Conservation (phyloP, 495 filamentous ascomycete species). For the Penicillium turbatum region DNA sequence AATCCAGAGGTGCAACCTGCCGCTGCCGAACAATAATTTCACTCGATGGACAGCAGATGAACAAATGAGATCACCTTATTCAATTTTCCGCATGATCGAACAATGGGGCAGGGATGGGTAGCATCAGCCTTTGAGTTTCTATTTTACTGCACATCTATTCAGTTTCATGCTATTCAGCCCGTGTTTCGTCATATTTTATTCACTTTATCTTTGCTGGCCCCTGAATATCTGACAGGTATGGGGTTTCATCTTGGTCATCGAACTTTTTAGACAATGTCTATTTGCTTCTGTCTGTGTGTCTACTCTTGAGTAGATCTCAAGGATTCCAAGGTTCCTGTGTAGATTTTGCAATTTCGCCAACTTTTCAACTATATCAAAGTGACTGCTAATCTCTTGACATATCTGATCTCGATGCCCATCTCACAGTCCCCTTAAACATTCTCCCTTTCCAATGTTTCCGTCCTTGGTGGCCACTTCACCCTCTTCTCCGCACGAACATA, state of each 20-base stretch:
- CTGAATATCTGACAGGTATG: neutral
- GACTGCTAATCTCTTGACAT: no score
- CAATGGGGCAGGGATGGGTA: neutral
- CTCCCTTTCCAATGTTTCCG: neutral
- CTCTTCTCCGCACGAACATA: slow-evolving; percentile 42
- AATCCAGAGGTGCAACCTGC: slow-evolving; percentile 7
- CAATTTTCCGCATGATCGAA: neutral
- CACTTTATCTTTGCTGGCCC: neutral
- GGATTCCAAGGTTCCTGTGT: no score
- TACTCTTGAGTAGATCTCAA: no score
- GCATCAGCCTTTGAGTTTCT: neutral
- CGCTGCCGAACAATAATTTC: slow-evolving; percentile 5
- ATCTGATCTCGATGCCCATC: no score
- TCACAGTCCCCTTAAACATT: neutral
- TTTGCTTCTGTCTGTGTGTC: no score
- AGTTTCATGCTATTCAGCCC: neutral
- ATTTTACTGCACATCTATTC: neutral
- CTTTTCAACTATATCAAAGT: neutral
- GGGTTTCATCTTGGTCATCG: neutral
- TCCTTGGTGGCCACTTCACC: slow-evolving; percentile 21
- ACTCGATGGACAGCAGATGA: neutral
- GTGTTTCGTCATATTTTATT: neutral
- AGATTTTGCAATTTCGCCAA: neutral
- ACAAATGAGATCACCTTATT: neutral
- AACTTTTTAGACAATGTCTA: no score